Conservation (phyloP, 202 grass and related monocot species). For the Cymbopogon flexuosus region DNA sequence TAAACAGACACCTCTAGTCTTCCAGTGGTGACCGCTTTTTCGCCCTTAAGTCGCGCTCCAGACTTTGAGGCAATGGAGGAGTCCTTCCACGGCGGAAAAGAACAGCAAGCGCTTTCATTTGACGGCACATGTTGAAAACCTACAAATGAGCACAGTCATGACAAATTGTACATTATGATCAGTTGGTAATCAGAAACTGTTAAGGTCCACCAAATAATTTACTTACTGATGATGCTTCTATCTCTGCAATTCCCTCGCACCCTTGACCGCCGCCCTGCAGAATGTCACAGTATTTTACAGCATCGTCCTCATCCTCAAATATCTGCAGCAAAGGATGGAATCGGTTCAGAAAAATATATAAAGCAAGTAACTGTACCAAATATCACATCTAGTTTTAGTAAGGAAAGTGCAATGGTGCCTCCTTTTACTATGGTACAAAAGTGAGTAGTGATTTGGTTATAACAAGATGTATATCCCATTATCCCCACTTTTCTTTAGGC, state of each 20-base stretch:
- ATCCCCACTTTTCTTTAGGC: not conserved
- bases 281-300: conserved; percentile 76
- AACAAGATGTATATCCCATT: not conserved
- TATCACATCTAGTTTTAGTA: not conserved
- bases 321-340: conserved; percentile 32
- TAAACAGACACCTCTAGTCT: conserved; percentile 45
- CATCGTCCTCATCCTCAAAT: conserved; percentile 90
- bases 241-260: conserved; percentile 84
- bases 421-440: not conserved
- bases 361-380: not conserved
- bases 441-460: not conserved
- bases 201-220: conserved; percentile 1
- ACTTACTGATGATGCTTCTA: conserved; percentile 92
- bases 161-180: not conserved
- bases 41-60: conserved; percentile 67
- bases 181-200: not conserved
- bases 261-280: conserved; percentile 81
- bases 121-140: conserved; percentile 83
- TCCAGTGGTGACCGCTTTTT: conserved; percentile 73
- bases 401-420: not conserved
- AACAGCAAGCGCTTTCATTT: conserved; percentile 81
- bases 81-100: conserved; percentile 68
- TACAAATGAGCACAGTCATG: conserved; percentile 12
- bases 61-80: conserved; percentile 67
- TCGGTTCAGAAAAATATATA: not conserved